phyloP scores from a whole-genome alignment of 1,139 yeast species.

The Suhomyces ambrosiae region DNA sequence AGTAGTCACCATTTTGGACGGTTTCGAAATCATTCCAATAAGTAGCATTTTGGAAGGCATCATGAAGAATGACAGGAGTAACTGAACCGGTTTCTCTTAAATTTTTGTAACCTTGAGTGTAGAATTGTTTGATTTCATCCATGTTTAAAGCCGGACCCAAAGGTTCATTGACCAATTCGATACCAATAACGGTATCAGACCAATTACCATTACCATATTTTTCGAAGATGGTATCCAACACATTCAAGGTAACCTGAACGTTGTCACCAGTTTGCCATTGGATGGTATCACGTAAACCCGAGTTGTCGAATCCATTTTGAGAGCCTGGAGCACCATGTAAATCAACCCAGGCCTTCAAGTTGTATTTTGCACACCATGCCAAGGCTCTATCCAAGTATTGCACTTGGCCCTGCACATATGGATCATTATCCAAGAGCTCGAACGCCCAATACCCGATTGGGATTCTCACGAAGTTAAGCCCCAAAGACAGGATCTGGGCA shows the following conservation, averaged over 20 bases:
- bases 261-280: constrained; percentile 60
- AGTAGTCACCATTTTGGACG: constrained; percentile 42
- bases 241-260: constrained; percentile 53
- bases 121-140: constrained; percentile 59
- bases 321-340: constrained; percentile 97
- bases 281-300: constrained; percentile 74
- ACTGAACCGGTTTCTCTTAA: constrained; percentile 52
- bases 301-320: constrained; percentile 95
- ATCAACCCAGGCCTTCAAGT: constrained; percentile 84
- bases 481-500: constrained; percentile 57
- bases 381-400: constrained; percentile 73
- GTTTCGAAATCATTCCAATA: constrained; percentile 63
- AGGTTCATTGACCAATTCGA: constrained; percentile 89
- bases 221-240: constrained; percentile 45
- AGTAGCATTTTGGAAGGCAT: constrained; percentile 65
- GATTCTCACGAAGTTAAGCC: constrained; percentile 83
- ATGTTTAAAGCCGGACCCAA: constrained; percentile 68
- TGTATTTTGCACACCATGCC: constrained; percentile 66
- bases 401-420: constrained; percentile 86
- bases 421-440: constrained; percentile 62
- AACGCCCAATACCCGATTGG: constrained; percentile 99
- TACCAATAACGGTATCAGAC: constrained; percentile 76
- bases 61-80: constrained; percentile 64
- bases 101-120: constrained; percentile 53
- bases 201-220: constrained; percentile 70